phyloP scores from a whole-genome alignment of 805 yeast genomes.

The Candida hungchunana region DNA sequence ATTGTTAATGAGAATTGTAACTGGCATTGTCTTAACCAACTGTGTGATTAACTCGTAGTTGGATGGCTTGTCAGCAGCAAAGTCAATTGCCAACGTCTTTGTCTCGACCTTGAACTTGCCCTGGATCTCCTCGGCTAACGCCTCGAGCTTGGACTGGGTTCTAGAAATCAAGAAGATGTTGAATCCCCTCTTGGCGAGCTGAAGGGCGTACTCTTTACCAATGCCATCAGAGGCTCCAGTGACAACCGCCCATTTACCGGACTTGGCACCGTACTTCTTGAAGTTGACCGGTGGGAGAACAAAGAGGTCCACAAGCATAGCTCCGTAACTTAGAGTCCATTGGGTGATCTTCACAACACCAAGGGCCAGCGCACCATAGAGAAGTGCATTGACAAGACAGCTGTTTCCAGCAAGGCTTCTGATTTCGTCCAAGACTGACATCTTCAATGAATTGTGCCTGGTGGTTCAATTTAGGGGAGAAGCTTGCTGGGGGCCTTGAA shows the following conservation, averaged over 20 bases:
- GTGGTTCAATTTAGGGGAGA: too few relatives aligned
- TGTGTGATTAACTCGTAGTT: slow-evolving; percentile 52
- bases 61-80: slow-evolving; percentile 53
- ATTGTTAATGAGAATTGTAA: slow-evolving; percentile 80
- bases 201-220: slow-evolving; percentile 86
- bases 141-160: slow-evolving; percentile 70
- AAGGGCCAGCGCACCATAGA: slow-evolving; percentile 44
- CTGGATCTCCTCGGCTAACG: slow-evolving; percentile 58
- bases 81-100: slow-evolving; percentile 72
- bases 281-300: slow-evolving; percentile 56
- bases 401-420: slow-evolving; percentile 9
- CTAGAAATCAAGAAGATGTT: slow-evolving; percentile 82
- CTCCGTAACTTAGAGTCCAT: slow-evolving; percentile 41
- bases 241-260: slow-evolving; percentile 84
- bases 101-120: slow-evolving; percentile 58
- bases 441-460: slow-evolving; percentile 3
- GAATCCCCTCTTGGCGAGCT: slow-evolving; percentile 81
- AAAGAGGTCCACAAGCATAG: slow-evolving; percentile 59
- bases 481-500: too few relatives aligned
- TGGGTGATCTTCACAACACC: slow-evolving; percentile 61
- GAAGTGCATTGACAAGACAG: slow-evolving; percentile 18
- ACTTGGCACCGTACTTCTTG: slow-evolving; percentile 68
- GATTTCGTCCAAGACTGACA: slow-evolving; percentile 18
- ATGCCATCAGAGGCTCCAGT: slow-evolving; percentile 98
- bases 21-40: slow-evolving; percentile 47